phyloP scores from a whole-genome alignment of 2,329 filamentous ascomycete species.

The Verticillium tricorpus region DNA sequence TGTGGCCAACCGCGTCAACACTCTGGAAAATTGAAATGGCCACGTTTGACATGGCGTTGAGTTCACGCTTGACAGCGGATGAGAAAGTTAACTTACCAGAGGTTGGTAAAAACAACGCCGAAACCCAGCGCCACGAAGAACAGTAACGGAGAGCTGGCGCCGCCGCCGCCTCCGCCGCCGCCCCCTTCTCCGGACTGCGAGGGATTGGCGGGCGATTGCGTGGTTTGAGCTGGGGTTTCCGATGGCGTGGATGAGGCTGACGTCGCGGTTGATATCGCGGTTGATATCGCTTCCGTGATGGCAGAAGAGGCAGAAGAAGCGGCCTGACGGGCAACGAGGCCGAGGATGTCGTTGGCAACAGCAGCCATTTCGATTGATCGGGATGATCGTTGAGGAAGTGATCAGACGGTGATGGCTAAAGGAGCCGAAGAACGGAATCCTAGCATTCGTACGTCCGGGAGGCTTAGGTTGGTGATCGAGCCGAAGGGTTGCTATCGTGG shows the following conservation, averaged over 20 bases:
- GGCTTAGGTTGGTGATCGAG: background rate
- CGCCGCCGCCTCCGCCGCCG: slow-evolving; percentile 15
- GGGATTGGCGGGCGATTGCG: background rate
- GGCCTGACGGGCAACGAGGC: slow-evolving; percentile 25
- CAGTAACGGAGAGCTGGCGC: slow-evolving; percentile 39
- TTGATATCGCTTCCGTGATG: background rate
- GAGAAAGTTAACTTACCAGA: slow-evolving; percentile 65
- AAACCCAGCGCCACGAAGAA: slow-evolving; percentile 97
- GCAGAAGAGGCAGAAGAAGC: slow-evolving; percentile 8
- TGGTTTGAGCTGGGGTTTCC: background rate
- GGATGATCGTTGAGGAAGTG: background rate
- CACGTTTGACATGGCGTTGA: background rate
- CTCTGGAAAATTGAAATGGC: background rate
- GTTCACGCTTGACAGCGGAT: background rate
- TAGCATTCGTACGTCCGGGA: background rate
- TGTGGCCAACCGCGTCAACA: slow-evolving; percentile 31
- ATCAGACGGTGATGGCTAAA: background rate
- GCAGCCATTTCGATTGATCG: slow-evolving; percentile 12
- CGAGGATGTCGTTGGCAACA: slow-evolving; percentile 16
- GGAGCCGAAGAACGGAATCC: background rate
- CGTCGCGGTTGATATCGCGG: background rate
- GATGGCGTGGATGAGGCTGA: slow-evolving; percentile 13
- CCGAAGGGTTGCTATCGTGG: background rate
- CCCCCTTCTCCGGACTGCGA: slow-evolving; percentile 2
- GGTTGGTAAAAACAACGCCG: slow-evolving; percentile 95